A percentile compares a stretch with the other conserved stretches of the same genome.
phyloP scores from a whole-genome alignment of 169 alveolate species.

The Plasmodium gonderi region DNA sequence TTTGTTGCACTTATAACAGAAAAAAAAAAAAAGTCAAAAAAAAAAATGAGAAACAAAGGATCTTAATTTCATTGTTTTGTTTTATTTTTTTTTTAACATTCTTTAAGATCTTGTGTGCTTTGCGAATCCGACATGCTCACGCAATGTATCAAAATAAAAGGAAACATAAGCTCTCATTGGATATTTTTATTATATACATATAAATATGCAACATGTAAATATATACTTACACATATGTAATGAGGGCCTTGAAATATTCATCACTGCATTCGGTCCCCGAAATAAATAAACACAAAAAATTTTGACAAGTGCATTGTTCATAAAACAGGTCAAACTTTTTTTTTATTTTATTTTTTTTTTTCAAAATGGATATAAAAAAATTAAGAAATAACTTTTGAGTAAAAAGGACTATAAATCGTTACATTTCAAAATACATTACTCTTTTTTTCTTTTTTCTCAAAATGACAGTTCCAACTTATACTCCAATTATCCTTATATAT shows the following conservation, averaged over 20 bases:
- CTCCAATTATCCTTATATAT: not conserved
- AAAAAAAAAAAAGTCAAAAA: not conserved
- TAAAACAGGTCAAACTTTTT: not conserved
- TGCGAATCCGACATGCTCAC: not conserved
- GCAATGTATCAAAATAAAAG: not conserved
- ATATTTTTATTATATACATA: not conserved
- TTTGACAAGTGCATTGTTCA: not conserved
- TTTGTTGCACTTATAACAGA: not conserved
- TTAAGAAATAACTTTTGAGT: not conserved
- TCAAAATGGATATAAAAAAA: not conserved
- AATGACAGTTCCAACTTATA: not conserved
- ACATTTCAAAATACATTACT: no score
- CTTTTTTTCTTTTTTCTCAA: not conserved
- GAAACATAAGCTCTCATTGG: not conserved
- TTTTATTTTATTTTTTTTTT: not conserved
- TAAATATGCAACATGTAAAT: not conserved
- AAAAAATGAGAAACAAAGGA: not conserved
- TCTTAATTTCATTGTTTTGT: not conserved
- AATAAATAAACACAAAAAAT: not conserved
- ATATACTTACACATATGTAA: not conserved
- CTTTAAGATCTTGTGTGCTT: not conserved
- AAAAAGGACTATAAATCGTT: not conserved
- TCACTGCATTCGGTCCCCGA: not conserved
- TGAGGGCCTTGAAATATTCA: not conserved
- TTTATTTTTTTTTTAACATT: not conserved